Evolutionary conservation across 2,329 filamentous ascomycete species (phyloP), one percentile per base, ranked within the genome.

Genomic region (Penicillium corylophilum): DNA sequence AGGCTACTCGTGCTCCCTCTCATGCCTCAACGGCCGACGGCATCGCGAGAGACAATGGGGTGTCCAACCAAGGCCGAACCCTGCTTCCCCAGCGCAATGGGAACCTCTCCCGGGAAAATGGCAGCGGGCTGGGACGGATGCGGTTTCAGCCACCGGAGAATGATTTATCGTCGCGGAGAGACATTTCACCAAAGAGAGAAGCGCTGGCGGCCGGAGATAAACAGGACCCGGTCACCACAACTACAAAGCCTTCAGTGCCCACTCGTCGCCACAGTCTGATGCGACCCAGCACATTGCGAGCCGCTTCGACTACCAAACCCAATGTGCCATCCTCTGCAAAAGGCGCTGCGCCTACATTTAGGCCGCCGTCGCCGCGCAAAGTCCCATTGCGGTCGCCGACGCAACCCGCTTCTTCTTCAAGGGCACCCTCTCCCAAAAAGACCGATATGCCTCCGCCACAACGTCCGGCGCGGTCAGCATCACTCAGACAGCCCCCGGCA

Each of bases 391-490:
- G 46, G 40, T 50, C 54, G 4, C 51, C 59, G 8, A 45, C 50
- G 9, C 55, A 54, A 13, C 43, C 50, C 38, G 43, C 59, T 18
- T 20, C 42, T 1, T 36, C 55, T 1, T 55, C 42, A 29, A 48
- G 54, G 38, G 56, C 59, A 5, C 23, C 57, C 9, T 65, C 67
- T 7, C 56, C 64, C 10, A 65, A 64, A 48, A 69, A 68, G 49
- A 60, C 63, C n/a, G 61, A 65, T 16, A 69, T 71, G 66, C 63
- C 58, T 29, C 69, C 71, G 5, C 67, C 67, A 2, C 58, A 66
- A 6, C 70, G 71, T 18, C 64, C 68, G 18, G 53, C 54, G 18
- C 64, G 72, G 45, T 74, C 72, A 3, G 61, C 68, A 7, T 74
- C 72, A 12, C 46, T 74, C 36, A 62, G 67, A 54, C 71, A 74